Evolutionary conservation across 2,329 filamentous ascomycete species (phyloP).

Genomic region (Verticillium dahliae): DNA sequence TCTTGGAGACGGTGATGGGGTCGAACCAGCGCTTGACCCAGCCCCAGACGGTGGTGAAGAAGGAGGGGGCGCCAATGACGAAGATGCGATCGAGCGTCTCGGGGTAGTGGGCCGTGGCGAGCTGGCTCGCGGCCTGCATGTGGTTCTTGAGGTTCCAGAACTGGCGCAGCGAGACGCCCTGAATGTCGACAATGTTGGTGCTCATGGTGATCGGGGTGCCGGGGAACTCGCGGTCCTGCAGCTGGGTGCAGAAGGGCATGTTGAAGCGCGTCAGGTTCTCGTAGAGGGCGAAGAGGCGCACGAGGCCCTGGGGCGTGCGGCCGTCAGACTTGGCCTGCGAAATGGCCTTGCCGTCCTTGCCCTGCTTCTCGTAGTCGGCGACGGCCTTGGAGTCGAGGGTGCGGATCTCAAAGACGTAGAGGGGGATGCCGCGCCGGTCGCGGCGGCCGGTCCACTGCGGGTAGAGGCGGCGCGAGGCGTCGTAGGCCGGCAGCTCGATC

Average conservation of each 20-base stretch:
- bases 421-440: conserved; percentile 82
- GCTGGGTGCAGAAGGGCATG: conserved; percentile 75
- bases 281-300: conserved; percentile 87
- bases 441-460: conserved; percentile 92
- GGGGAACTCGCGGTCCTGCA: conserved; percentile 63
- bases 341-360: conserved; percentile 47
- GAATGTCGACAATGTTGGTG: conserved; percentile 93
- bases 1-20: conserved; percentile 90
- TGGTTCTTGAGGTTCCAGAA: conserved; percentile 93
- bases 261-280: conserved; percentile 86
- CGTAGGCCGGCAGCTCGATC: conserved; percentile 79
- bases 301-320: conserved; percentile 65
- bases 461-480: conserved; percentile 75
- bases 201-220: conserved; percentile 86
- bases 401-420: conserved; percentile 85
- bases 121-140: conserved; percentile 84
- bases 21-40: conserved; percentile 97
- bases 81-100: conserved; percentile 76
- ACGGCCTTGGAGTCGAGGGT: conserved; percentile 79
- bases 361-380: conserved; percentile 65
- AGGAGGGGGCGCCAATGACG: conserved; percentile 81
- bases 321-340: conserved; percentile 58
- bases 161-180: conserved; percentile 79
- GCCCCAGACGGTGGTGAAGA: conserved; percentile 90
- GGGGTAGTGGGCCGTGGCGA: conserved; percentile 91